Conservation (phyloP, 495 filamentous ascomycete genomes). For the Lindgomyces ingoldianus region DNA sequence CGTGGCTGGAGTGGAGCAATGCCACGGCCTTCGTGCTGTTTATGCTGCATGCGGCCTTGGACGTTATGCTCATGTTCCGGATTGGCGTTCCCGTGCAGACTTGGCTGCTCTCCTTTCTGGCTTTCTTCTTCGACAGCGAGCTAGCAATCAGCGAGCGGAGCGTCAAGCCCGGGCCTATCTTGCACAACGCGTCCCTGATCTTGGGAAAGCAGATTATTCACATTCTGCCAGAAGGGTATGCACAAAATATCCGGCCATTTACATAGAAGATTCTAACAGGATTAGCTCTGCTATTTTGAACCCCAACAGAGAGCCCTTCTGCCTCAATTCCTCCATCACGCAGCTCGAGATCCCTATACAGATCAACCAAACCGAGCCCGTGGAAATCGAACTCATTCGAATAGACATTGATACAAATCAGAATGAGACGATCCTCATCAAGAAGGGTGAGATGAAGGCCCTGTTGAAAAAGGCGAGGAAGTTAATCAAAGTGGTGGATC, state of each 20-base stretch:
- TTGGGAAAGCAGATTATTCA: constrained; percentile 95
- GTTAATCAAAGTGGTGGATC: constrained; percentile 51
- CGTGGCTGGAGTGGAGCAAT: constrained; percentile 89
- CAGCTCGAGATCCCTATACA: constrained; percentile 74
- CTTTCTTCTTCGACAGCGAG: constrained; percentile 84
- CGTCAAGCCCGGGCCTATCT: constrained; percentile 80
- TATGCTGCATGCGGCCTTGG: constrained; percentile 65
- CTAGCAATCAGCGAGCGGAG: constrained; percentile 83
- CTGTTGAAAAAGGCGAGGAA: constrained; percentile 64
- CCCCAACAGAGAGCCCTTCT: constrained; percentile 73
- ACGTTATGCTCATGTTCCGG: constrained; percentile 88
- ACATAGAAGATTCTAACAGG: constrained; percentile 33
- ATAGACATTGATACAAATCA: constrained; percentile 76
- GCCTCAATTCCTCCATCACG: constrained; percentile 64
- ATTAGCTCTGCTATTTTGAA: constrained; percentile 83
- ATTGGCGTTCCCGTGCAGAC: constrained; percentile 70
- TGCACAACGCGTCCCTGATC: constrained; percentile 89
- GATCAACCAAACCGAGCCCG: constrained; percentile 88
- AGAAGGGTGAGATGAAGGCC: constrained; percentile 66
- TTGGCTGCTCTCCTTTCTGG: constrained; percentile 67
- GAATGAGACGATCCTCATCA: constrained; percentile 76
- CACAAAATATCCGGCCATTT: constrained; percentile 13
- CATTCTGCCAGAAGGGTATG: constrained; percentile 91
- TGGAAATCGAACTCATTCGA: constrained; percentile 79
- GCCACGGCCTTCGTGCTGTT: constrained; percentile 67